Evolutionary conservation across 2,329 filamentous ascomycete species (phyloP).

Genomic region (Colletotrichum musicola): DNA sequence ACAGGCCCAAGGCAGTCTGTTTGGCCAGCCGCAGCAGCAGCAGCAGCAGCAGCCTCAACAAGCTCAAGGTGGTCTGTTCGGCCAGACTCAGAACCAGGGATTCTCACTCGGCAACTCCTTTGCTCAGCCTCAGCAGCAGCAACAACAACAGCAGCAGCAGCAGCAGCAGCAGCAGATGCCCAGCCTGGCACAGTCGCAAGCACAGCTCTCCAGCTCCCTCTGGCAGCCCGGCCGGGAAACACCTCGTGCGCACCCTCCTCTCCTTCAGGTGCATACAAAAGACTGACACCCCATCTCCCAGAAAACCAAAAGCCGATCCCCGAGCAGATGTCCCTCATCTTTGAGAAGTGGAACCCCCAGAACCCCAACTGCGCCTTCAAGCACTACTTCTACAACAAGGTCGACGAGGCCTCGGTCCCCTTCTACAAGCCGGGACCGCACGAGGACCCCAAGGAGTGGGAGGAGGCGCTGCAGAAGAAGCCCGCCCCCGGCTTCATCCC

Average conservation of each 20-base stretch:
- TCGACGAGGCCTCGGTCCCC: constrained; percentile 79
- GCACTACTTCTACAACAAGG: constrained; percentile 89
- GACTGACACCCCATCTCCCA: constrained; percentile 35
- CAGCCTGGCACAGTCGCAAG: constrained; percentile 58
- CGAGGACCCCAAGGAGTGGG: constrained; percentile 85
- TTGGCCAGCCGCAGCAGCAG: constrained; percentile 51
- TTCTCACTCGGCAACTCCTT: constrained; percentile 50
- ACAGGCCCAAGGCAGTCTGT: constrained; percentile 48
- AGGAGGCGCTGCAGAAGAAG: constrained; percentile 84
- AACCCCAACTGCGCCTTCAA: constrained; percentile 80
- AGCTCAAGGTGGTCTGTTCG: constrained; percentile 52
- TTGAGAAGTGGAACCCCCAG: constrained; percentile 80
- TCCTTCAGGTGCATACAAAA: not conserved
- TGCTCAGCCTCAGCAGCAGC: constrained; percentile 51
- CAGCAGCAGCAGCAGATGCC: constrained; percentile 59
- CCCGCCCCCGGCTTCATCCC: constrained; percentile 80
- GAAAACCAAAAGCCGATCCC: constrained; percentile 78
- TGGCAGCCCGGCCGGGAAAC: constrained; percentile 66
- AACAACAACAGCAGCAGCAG: constrained; percentile 57
- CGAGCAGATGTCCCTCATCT: constrained; percentile 78
- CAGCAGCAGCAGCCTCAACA: constrained; percentile 57
- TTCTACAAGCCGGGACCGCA: constrained; percentile 78
- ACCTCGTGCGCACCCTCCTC: constrained; percentile 54
- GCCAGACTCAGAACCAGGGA: constrained; percentile 47
- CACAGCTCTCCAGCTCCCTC: constrained; percentile 62